Evolutionary conservation across 768 basidiomycete species (phyloP), one percentile per base, ranked within the genome.

Genomic region (Mycena crocata): DNA sequence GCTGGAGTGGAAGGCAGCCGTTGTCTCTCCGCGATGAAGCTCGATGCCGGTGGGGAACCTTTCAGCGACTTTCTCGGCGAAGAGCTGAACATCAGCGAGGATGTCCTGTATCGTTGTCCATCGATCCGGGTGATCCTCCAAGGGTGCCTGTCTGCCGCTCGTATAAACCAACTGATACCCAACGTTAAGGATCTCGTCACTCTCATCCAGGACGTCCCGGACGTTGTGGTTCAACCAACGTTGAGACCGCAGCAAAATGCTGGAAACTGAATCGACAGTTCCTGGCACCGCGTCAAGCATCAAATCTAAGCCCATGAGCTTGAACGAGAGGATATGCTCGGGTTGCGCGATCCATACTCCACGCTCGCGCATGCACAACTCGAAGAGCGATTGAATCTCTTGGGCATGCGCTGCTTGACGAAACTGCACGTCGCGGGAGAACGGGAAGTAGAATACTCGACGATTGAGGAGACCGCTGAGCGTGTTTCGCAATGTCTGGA

Each of bases 331-430:
- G 14, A 87, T 75, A 28, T 89, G 85, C 44, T 88, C 87, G 0
- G 87, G 88, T 49, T 88, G 88, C 14, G 77, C 63, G 0, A 88
- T 75, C 15, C 87, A 71, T n/a, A 89, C 69, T 0, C 87, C 87
- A 10, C 77, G 73, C 17, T 72, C 72, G 1, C 57, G 56, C 63
- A 74, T 76, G 58, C 87, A 89, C 45, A 79, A 76, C 28, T 73
- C 60, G 66, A 82, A 78, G 7, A 88, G 46, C 7, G 54, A 28
- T 9, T 61, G 69, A 14, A 87, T 77, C 9, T 50, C 51, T 1
- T 51, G n/a, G 8, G 76, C 67, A 51, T 48, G 12, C 26, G 75
- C 66, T 2, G 67, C 24, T 0, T 34, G 8, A 32, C 67, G 57
- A 32, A 80, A 31, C 35, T 72, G 55, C 8, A 82, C 68, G 5